Evolutionary conservation across 495 filamentous ascomycete genomes (phyloP).

Genomic region (Pseudoneurospora amorphoporcata): DNA sequence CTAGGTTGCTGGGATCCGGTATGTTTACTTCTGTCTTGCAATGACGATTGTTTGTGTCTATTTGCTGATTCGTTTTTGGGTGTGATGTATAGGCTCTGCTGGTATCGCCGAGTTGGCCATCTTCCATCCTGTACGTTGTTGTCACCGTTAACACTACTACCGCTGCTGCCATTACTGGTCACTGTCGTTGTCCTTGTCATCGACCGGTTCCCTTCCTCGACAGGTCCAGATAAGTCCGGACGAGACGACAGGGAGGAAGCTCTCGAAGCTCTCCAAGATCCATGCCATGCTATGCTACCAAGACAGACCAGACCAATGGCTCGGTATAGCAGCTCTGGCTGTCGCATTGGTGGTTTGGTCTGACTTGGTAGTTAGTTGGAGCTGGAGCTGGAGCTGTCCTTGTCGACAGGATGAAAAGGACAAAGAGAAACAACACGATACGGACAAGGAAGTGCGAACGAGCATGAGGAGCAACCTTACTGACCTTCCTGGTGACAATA

Average conservation of each 20-base stretch:
- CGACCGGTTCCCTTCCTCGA: background rate
- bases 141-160: background rate
- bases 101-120: conserved; percentile 94
- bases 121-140: conserved; percentile 76
- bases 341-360: background rate
- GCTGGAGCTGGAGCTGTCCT: background rate
- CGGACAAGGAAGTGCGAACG: background rate
- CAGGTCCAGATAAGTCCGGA: background rate
- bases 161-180: background rate
- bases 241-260: background rate
- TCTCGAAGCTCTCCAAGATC: background rate
- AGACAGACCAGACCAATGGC: conserved; percentile 6
- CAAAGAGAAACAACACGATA: background rate
- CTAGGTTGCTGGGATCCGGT: conserved; percentile 88
- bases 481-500: conserved; percentile 17
- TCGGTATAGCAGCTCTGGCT: background rate
- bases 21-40: conserved; percentile 17
- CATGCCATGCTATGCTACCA: background rate
- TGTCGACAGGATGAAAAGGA: background rate
- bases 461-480: background rate
- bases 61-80: background rate
- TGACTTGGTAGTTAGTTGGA: background rate
- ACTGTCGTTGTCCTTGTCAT: background rate
- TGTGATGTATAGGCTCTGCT: conserved; percentile 55
- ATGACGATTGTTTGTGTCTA: too few species aligned